Evolutionary conservation across 306 rosid species (phyloP).

Genomic region (Cyclanthera cordifolia): DNA sequence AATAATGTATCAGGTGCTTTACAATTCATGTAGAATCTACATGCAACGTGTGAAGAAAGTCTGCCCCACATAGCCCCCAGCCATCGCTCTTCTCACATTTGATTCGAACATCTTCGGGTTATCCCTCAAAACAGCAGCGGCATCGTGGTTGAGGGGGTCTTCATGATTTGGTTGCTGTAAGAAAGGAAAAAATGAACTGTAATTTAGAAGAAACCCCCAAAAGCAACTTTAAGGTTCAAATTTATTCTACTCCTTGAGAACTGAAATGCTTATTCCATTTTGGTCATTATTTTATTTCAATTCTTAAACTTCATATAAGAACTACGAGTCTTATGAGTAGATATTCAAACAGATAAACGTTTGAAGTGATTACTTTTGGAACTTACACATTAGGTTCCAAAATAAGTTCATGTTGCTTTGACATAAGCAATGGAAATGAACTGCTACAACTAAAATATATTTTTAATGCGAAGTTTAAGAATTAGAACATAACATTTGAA

Average conservation of each 20-base stretch:
- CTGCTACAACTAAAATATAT: background rate
- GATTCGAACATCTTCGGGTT: constrained; percentile 41
- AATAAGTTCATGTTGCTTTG: background rate
- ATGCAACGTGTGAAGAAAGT: constrained; percentile 38
- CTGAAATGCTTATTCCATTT: background rate
- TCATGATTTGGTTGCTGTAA: constrained; percentile 41
- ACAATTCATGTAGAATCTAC: constrained; percentile 14
- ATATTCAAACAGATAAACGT: background rate
- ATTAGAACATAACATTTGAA: background rate
- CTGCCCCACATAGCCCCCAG: constrained; percentile 52
- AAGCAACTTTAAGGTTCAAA: background rate
- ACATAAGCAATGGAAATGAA: background rate
- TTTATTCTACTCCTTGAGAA: background rate
- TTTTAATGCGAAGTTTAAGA: background rate
- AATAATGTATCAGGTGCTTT: constrained; percentile 6
- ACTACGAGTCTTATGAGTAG: background rate
- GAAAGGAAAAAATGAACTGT: background rate
- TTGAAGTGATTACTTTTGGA: background rate
- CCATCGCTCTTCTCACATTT: constrained; percentile 48
- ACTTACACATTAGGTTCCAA: background rate
- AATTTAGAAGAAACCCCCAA: background rate
- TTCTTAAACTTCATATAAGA: background rate
- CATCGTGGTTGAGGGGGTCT: constrained; percentile 47
- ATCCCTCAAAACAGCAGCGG: constrained; percentile 43
- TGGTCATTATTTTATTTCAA: background rate